Evolutionary conservation across 176 grass and related monocot genomes (phyloP).

Genomic region (Thinopyrum elongatum): DNA sequence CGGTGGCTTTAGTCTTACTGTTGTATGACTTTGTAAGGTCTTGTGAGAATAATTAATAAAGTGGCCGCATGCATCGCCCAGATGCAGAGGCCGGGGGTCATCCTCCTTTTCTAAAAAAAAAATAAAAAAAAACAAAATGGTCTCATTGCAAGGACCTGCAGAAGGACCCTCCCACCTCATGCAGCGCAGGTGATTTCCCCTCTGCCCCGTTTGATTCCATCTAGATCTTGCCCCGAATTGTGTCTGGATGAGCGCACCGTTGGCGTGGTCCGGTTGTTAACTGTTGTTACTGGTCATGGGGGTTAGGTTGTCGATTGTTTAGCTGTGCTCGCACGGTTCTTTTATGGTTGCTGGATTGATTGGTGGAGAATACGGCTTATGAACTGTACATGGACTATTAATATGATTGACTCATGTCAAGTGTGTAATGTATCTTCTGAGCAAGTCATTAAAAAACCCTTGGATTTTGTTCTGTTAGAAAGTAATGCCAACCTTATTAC

Average conservation of each 20-base stretch:
- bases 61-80: too few species aligned
- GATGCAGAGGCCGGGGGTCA: too few species aligned
- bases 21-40: too few species aligned
- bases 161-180: slow-evolving; percentile 80
- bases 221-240: slow-evolving; percentile 33
- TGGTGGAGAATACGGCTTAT: neutral
- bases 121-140: too few species aligned
- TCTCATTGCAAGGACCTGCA: slow-evolving; percentile 60
- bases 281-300: too few species aligned
- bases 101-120: too few species aligned
- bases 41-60: too few species aligned
- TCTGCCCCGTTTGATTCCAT: neutral
- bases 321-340: neutral
- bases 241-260: neutral
- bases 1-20: too few species aligned
- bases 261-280: neutral
- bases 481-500: neutral
- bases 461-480: neutral
- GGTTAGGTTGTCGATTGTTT: neutral
- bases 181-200: slow-evolving; percentile 62
- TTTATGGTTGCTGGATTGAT: neutral
- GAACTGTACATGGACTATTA: neutral
- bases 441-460: neutral
- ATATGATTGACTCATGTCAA: neutral
- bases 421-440: neutral